Conservation (phyloP, 164 flowering plant genomes). For the Dillenia suffruticosa region DNA sequence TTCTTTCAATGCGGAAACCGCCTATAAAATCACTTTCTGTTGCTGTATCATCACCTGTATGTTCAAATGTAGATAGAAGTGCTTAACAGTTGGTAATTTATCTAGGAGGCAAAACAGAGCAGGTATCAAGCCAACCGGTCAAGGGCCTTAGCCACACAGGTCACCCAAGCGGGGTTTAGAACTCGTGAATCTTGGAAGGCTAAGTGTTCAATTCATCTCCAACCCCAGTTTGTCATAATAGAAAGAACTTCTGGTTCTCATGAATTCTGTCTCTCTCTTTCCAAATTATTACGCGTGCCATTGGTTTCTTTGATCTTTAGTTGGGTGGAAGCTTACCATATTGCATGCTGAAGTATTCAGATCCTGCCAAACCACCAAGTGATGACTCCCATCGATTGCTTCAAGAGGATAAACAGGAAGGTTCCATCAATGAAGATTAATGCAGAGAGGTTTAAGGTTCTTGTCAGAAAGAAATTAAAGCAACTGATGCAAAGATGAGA, state of each 20-base stretch:
- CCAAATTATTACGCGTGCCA: too few species aligned
- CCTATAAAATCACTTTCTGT: conserved; percentile 61
- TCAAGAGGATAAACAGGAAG: conserved; percentile 12
- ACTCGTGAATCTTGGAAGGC: too few species aligned
- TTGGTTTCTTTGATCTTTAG: not conserved
- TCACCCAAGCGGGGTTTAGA: too few species aligned
- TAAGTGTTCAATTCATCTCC: too few species aligned
- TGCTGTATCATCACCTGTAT: conserved; percentile 61
- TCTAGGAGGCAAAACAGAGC: not conserved
- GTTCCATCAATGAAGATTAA: conserved; percentile 3
- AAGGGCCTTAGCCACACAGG: too few species aligned
- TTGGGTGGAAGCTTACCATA: conserved; percentile 43
- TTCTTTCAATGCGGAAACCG: conserved; percentile 65
- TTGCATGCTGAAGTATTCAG: conserved; percentile 54
- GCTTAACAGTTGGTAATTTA: conserved; percentile 2
- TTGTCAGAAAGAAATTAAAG: too few species aligned
- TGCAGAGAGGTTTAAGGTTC: not conserved
- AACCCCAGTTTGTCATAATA: too few species aligned
- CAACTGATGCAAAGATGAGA: too few species aligned
- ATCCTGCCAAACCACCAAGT: conserved; percentile 54
- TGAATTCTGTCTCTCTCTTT: too few species aligned
- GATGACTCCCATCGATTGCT: conserved; percentile 83
- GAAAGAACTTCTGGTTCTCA: too few species aligned
- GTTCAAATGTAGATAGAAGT: conserved; percentile 12
- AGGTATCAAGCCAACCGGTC: too few species aligned